Percentiles rank a stretch among this genome's conserved stretches.
Evolutionary conservation across 2,329 filamentous ascomycete species (phyloP).

Genomic region (Xylaria sp.): DNA sequence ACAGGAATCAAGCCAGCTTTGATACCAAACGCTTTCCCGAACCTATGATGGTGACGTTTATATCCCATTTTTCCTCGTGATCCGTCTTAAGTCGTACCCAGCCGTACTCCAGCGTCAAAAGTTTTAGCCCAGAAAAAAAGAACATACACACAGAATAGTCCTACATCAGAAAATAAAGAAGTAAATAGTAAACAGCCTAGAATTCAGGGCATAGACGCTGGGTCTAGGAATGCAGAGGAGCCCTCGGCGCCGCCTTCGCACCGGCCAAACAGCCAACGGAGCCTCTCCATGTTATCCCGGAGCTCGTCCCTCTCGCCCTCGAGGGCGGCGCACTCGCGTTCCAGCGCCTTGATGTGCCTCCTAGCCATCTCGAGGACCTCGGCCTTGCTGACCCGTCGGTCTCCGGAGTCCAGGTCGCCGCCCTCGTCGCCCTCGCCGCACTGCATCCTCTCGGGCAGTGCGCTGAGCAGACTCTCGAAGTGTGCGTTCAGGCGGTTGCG

Average conservation of each 20-base stretch:
- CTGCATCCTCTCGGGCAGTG: slow-evolving; percentile 54
- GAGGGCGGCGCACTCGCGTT: slow-evolving; percentile 53
- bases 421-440: slow-evolving; percentile 45
- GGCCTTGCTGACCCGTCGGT: slow-evolving; percentile 55
- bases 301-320: slow-evolving; percentile 54
- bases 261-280: slow-evolving; percentile 48
- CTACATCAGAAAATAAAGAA: background rate
- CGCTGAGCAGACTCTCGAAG: slow-evolving; percentile 57
- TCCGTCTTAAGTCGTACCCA: slow-evolving; percentile 25
- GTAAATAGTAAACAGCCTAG: background rate
- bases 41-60: slow-evolving; percentile 22
- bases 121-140: slow-evolving; percentile 7
- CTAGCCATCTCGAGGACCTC: slow-evolving; percentile 60
- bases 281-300: slow-evolving; percentile 46
- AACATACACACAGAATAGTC: background rate
- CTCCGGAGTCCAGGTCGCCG: slow-evolving; percentile 42
- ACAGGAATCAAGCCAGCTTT: slow-evolving; percentile 12
- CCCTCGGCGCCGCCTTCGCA: slow-evolving; percentile 41
- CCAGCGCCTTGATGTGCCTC: slow-evolving; percentile 55
- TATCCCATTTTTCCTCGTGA: slow-evolving; percentile 23
- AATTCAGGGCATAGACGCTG: slow-evolving; percentile 32
- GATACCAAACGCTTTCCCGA: slow-evolving; percentile 19
- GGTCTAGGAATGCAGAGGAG: slow-evolving; percentile 31
- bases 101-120: slow-evolving; percentile 22
- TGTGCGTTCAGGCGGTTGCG: slow-evolving; percentile 60